Base-by-base conservation (phyloP, 805 yeast species). In the Metschnikowia chrysomelidarum region DNA sequence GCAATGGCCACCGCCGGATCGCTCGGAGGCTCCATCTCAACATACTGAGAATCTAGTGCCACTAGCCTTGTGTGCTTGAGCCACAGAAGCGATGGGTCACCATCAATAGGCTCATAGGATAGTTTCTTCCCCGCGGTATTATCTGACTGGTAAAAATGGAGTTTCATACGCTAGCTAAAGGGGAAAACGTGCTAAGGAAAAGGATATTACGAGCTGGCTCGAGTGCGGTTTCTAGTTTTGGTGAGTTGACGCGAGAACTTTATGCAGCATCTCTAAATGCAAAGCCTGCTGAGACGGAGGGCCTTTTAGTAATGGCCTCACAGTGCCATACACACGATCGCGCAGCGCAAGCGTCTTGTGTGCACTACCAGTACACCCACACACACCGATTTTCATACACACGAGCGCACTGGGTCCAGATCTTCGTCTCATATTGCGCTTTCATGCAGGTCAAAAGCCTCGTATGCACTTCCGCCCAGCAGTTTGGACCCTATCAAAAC, bases 1-100 rank as follows among this genome's bases (percentile, higher is more conserved):
- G 49, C 48, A 3, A 47, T 20, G 15, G 36, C 40, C 6, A 46
- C 46, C 4, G 27, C 23, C 2, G 48, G 50, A 8, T 24, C 34
- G 11, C 28, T 27, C 5, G 46, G 38, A 2, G 44, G 28, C 29
- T 46, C 49, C 36, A 46, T 27, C 7, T 24, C 36, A 7, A 46
- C 34, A 20, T 30, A 34, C 14, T 34, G 36, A 17, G 34, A 33
- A 24, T 42, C 44, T 13, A 35, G 32, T 4, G 40, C 44, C n/a
- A 38, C 32, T 9, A 32, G 26, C 5, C 32, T 32, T 3, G 43
- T 20, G 13, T 45, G 36, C 8, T 31, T 36, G 7, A 41, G 36
- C 51, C 51, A 47, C 6, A 41, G 38, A 13, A 43, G 25, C 18
- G 27, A 22, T 26, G 24, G 30, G 3, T 30, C 26, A 3, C 37